Percentiles rank a stretch among this genome's conserved stretches.
These are phyloP conservation scores for Fusarium miscanthi DNA, from an alignment of 2,329 filamentous ascomycete genomes.

Conservation along the genomic window DNA sequence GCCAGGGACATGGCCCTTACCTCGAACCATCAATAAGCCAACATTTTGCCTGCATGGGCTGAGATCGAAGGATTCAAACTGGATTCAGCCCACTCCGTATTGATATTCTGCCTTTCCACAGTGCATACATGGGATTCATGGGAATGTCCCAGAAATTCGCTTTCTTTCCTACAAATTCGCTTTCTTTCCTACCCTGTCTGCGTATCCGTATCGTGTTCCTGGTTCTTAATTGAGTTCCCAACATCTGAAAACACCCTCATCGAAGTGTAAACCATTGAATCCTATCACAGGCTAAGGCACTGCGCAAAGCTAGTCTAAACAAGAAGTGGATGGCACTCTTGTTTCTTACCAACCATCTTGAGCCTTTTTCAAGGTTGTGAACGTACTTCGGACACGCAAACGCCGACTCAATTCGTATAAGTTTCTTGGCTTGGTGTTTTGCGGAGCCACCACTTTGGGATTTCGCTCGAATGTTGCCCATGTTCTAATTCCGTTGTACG, in stretches of 20 bases:
- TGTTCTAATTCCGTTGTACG: conserved; percentile 29
- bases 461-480: conserved; percentile 12
- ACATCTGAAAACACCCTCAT: conserved; percentile 6
- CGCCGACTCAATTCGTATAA: conserved; percentile 7
- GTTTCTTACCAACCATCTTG: conserved; percentile 5
- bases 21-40: conserved; percentile 14
- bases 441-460: conserved; percentile 28
- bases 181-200: background rate
- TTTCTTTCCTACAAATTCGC: background rate
- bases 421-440: conserved; percentile 22
- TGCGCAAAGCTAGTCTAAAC: conserved; percentile 8
- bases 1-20: conserved; percentile 15
- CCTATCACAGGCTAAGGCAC: conserved; percentile 13
- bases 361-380: conserved; percentile 13
- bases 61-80: conserved; percentile 18
- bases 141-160: conserved; percentile 2
- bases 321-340: conserved; percentile 24
- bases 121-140: conserved; percentile 3
- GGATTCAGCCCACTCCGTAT: conserved; percentile 20
- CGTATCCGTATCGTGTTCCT: conserved; percentile 25
- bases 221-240: background rate
- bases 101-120: conserved; percentile 11
- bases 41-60: conserved; percentile 11
- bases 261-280: background rate
- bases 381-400: conserved; percentile 13